Evolutionary conservation across 2,329 filamentous ascomycete genomes (phyloP).

Genomic region (Polytolypa hystricis): DNA sequence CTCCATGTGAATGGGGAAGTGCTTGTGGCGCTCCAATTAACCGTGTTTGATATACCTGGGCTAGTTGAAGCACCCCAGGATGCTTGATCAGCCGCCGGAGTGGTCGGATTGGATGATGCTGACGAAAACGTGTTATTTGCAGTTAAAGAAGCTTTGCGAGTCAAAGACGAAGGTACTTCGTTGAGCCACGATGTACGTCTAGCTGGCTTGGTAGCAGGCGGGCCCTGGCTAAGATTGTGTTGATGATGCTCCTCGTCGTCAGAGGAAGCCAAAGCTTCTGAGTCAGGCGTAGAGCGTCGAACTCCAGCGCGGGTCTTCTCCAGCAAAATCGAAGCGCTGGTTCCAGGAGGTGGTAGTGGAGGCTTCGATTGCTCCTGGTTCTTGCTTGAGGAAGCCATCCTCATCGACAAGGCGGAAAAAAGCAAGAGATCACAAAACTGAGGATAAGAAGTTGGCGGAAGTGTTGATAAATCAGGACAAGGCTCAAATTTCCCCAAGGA

Average conservation of each 20-base stretch:
- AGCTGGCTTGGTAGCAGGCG: slow-evolving; percentile 48
- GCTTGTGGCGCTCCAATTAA: slow-evolving; percentile 36
- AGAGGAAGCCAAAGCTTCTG: slow-evolving; percentile 83
- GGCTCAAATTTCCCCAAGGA: no score
- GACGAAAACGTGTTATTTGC: slow-evolving; percentile 64
- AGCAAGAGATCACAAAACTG: no score
- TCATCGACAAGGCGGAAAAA: no score
- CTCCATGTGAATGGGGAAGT: slow-evolving; percentile 54
- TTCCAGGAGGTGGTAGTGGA: slow-evolving; percentile 39
- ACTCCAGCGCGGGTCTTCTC: slow-evolving; percentile 61
- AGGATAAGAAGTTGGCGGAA: no score
- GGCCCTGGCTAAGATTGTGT: slow-evolving; percentile 39
- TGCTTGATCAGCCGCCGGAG: slow-evolving; percentile 57
- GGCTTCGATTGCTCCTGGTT: slow-evolving; percentile 18
- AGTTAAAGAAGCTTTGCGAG: slow-evolving; percentile 65
- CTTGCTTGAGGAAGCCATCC: slow-evolving; percentile 6
- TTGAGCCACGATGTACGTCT: slow-evolving; percentile 78
- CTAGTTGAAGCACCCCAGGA: slow-evolving; percentile 31
- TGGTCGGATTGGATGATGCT: slow-evolving; percentile 68
- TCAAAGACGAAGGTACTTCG: slow-evolving; percentile 59
- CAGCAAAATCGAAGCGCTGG: slow-evolving; percentile 54
- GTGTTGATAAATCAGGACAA: no score
- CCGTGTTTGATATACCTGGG: slow-evolving; percentile 28
- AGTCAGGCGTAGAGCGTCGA: slow-evolving; percentile 82
- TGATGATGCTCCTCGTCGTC: slow-evolving; percentile 77